Evolutionary conservation across 2,329 filamentous ascomycete genomes (phyloP).

Genomic region (Claviceps monticola): DNA sequence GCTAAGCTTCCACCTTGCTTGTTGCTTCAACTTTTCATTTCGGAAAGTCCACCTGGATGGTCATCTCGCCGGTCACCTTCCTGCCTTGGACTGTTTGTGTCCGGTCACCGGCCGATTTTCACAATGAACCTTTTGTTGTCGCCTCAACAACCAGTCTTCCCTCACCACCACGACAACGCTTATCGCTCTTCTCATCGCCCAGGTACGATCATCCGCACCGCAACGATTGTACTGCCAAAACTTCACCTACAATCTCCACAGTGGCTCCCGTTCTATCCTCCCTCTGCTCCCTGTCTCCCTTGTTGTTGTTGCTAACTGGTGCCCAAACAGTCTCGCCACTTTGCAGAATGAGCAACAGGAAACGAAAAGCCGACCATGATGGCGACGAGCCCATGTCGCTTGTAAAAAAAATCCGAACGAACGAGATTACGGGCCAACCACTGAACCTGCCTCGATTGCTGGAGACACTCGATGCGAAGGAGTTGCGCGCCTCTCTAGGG

Average conservation of each 20-base stretch:
- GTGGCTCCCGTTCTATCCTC: not conserved
- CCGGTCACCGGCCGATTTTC: conserved; percentile 6
- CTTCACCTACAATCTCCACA: not conserved
- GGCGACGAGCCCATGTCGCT: conserved; percentile 79
- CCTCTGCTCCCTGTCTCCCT: not conserved
- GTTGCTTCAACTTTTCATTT: not conserved
- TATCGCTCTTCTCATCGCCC: conserved; percentile 41
- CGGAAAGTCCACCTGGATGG: not conserved
- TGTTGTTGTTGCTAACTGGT: not conserved
- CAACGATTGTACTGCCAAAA: not conserved
- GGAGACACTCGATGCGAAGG: conserved; percentile 77
- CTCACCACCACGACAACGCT: conserved; percentile 42
- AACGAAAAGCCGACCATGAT: conserved; percentile 79
- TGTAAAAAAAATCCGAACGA: conserved; percentile 47
- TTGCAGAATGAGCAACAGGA: conserved; percentile 44
- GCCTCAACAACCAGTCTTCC: conserved; percentile 44
- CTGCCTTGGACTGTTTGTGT: not conserved
- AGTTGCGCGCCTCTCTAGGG: conserved; percentile 75
- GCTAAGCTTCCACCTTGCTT: not conserved
- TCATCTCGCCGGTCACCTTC: not conserved
- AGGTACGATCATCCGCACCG: conserved; percentile 27
- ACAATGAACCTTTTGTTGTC: conserved; percentile 50
- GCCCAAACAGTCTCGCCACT: conserved; percentile 27
- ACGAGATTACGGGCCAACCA: conserved; percentile 50
- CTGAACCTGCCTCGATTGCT: conserved; percentile 58